A percentile compares a stretch with the other conserved stretches of the same genome.
Conservation (phyloP, 192 early-diverging fungal species). For the Backusella tarrabulga region DNA sequence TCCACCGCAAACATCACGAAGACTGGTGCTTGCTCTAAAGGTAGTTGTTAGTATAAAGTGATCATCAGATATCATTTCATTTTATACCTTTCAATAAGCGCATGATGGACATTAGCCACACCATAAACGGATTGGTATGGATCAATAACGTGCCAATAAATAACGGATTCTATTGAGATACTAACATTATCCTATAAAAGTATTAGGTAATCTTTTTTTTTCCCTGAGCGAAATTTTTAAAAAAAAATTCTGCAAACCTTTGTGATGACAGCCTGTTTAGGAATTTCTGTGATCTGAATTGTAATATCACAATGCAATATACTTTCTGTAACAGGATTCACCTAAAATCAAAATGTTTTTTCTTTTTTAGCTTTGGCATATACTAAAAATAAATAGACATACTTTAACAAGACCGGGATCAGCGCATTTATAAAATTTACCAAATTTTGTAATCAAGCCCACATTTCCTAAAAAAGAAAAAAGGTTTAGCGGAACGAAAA, state of each 20-base stretch:
- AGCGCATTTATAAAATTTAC: conserved; percentile 49
- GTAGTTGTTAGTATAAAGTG: background rate
- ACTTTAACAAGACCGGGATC: conserved; percentile 54
- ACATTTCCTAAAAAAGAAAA: conserved; percentile 48
- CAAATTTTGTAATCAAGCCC: conserved; percentile 68
- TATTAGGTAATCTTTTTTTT: too few species aligned
- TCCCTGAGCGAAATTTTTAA: background rate
- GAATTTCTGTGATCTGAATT: conserved; percentile 64
- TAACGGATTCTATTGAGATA: conserved; percentile 79
- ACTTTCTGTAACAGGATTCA: conserved; percentile 47
- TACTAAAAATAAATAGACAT: background rate
- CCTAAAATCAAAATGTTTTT: background rate
- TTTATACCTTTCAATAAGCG: conserved; percentile 71
- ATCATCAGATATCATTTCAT: background rate
- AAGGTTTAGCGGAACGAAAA: background rate
- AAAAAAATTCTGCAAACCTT: conserved; percentile 41
- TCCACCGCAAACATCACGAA: conserved; percentile 79
- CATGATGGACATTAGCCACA: conserved; percentile 70
- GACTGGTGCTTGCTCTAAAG: conserved; percentile 75
- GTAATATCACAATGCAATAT: conserved; percentile 54
- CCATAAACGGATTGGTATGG: conserved; percentile 79
- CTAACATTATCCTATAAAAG: conserved; percentile 73
- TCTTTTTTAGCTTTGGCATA: background rate
- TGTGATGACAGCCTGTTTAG: conserved; percentile 75
- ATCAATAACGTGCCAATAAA: conserved; percentile 83